Base-by-base conservation (phyloP, 2,329 filamentous ascomycete species). In the Penicillium sp. region DNA sequence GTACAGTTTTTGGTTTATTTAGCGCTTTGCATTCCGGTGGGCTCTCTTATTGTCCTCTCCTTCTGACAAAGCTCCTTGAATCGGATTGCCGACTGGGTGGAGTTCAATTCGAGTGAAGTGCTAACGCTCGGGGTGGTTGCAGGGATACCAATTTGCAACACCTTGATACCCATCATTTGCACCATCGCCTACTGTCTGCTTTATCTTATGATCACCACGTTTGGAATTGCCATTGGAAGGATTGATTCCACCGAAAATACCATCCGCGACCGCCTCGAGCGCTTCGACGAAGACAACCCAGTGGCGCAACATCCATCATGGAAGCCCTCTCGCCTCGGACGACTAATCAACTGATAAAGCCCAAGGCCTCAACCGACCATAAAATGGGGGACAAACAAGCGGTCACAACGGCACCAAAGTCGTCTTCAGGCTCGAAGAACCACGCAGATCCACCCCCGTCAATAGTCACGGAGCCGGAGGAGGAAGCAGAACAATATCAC, bases 321-420 rank as follows among this genome's bases (percentile, higher is more conserved):
- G 78, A 82, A 71, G 77, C 81, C 39, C 69, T 82, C 48, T 82
- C 80, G 34, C 80, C 80, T 53, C 77, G 79, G 53, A 78, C 80
- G 52, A 77, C 78, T 42, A 82, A 82, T 64, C 72, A 81, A 56
- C 73, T 75, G 63, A 73, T 79, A 45, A 79, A 77, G 60, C 76
- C 76, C 17, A 79, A 79, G 63, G 61, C 71, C 22, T 68, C 69
- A 8, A 74, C 74, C 65, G 75, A 78, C 62, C 75, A 71, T 51
- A 75, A 76, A 63, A 73, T 75, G 60, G 65, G 73, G 49, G 73
- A 75, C 51, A 76, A 75, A 47, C 75, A 78, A 63, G 68, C 63
- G 15, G 61, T 63, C 41, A 51, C 71, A 48, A 63, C 71, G 49
- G 68, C 68, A 48, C 69, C 73, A 61, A 75, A 77, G 64, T 49